A percentile compares a stretch with the other conserved stretches of the same genome.
Conservation (phyloP, 352 stramenopile genomes). For the Globisporangium heterothallicum region DNA sequence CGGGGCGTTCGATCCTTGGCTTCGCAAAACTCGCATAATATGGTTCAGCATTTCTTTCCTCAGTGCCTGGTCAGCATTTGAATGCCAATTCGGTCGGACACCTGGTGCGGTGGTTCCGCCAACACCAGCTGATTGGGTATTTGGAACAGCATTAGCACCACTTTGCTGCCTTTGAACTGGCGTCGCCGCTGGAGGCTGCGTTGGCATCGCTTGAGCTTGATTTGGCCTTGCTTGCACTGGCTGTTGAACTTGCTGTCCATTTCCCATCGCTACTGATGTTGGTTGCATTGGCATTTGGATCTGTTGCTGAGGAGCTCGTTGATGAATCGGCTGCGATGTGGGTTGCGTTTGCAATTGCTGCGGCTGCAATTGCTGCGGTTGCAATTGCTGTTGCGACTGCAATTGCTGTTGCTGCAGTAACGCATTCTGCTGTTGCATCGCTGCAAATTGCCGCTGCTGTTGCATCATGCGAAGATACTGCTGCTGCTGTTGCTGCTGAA, state of each 20-base stretch:
- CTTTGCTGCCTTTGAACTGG: constrained; percentile 12
- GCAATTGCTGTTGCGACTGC: constrained; percentile 17
- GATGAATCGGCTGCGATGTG: constrained; percentile 7
- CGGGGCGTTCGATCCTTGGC: constrained; percentile 93
- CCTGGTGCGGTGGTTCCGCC: background rate
- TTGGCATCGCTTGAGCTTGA: constrained; percentile 5
- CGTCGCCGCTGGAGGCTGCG: constrained; percentile 6
- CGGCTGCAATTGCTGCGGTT: constrained; percentile 28
- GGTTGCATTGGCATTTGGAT: constrained; percentile 7
- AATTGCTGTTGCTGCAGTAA: constrained; percentile 39
- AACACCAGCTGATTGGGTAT: background rate
- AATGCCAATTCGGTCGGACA: constrained; percentile 58
- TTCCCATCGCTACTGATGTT: constrained; percentile 14
- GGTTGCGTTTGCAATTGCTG: constrained; percentile 21
- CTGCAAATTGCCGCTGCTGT: constrained; percentile 31
- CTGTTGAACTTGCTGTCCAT: constrained; percentile 17
- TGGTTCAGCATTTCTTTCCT: constrained; percentile 84
- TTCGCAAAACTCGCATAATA: constrained; percentile 94
- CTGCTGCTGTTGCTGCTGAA: constrained; percentile 77
- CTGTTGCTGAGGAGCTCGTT: constrained; percentile 8
- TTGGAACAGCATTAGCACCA: background rate
- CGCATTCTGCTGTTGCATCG: constrained; percentile 36
- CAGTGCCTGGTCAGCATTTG: constrained; percentile 60
- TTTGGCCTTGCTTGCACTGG: constrained; percentile 7
- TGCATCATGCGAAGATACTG: constrained; percentile 74